Base-by-base conservation (phyloP, 306 rosid species). In the Pterocarpus santalinus region DNA sequence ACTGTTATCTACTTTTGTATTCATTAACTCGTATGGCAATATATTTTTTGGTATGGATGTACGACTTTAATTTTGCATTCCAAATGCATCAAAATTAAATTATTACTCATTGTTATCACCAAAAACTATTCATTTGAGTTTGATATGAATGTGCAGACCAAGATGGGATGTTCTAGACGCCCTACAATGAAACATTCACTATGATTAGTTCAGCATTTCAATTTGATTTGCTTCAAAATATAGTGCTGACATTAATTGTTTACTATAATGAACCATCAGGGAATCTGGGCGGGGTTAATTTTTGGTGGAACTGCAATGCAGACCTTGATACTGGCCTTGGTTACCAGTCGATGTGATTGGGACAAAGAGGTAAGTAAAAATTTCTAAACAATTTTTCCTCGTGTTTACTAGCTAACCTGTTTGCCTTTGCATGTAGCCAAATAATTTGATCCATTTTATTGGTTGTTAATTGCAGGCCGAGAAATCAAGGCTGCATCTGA, bases 211-310 rank as follows among this genome's bases (percentile, higher is more conserved):
- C 30, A 4, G 53, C 53, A 2, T 51, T 51, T 13, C 16, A 51
- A 51, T 51, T 51, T 51, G 57, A 14, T 51, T 15, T 51, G 57
- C 57, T 51, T 14, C 15, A 47, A 47, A n/a, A 3, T 3, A n/a
- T 51, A 51, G n/a, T 1, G 57, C 61, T 52, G 3, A 7, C 2
- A 72, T 65, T 43, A 68, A 53, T 38, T 69, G 52, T 1, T 32
- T 14, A 28, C 70, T 33, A 38, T 9, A 70, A 70, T 38, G 33
- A 34, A 60, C 1, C 12, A 58, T 17, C 67, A 89, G 94, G 97
- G 92, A 46, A 84, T 91, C 22, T 92, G 95, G 94, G 92, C 83
- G 0, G 92, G 95, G 51, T 80, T 92, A 89, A 88, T 91, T 5
- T 87, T 88, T 53, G 94, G 97, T 4, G 95, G 95, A 71, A 89